Conservation (phyloP, 306 rosid genomes). For the Senna siamea region DNA sequence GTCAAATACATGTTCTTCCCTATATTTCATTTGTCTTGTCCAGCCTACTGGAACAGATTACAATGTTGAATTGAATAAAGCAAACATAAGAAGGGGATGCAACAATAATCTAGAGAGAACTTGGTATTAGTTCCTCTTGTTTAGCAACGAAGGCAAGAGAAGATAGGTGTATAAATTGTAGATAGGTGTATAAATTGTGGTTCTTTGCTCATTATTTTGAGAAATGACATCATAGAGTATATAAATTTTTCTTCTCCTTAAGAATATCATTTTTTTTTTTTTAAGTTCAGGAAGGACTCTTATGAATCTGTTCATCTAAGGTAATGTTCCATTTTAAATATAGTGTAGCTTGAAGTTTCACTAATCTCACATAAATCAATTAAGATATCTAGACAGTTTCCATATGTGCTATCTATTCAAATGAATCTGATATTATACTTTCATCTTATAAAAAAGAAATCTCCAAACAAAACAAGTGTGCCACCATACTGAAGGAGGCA, state of each 20-base stretch:
- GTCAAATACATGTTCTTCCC: not conserved
- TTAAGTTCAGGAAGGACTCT: not conserved
- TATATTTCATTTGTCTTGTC: not conserved
- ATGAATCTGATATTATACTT: conserved; percentile 21
- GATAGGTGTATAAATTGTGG: not conserved
- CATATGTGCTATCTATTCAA: conserved; percentile 15
- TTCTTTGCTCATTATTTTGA: not conserved
- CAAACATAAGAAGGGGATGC: not conserved
- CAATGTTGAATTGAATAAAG: not conserved
- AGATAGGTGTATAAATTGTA: not conserved
- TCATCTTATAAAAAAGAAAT: not conserved
- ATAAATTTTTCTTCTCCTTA: not conserved
- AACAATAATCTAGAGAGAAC: not conserved
- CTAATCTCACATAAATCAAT: not conserved
- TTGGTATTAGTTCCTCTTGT: not conserved
- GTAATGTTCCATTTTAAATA: not conserved
- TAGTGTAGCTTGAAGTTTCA: conserved; percentile 28
- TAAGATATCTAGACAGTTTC: conserved; percentile 23
- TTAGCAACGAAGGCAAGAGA: not conserved
- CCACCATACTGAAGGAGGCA: not conserved
- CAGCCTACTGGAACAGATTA: not conserved
- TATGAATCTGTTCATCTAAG: not conserved
- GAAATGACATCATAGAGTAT: not conserved
- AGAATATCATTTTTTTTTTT: not conserved
- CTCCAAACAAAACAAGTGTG: conserved; percentile 4